A percentile compares a stretch with the other conserved stretches of the same genome.
These are phyloP conservation scores for Alternaria sp. DNA, from an alignment of 2,329 filamentous ascomycete species.

Conservation along the genomic window DNA sequence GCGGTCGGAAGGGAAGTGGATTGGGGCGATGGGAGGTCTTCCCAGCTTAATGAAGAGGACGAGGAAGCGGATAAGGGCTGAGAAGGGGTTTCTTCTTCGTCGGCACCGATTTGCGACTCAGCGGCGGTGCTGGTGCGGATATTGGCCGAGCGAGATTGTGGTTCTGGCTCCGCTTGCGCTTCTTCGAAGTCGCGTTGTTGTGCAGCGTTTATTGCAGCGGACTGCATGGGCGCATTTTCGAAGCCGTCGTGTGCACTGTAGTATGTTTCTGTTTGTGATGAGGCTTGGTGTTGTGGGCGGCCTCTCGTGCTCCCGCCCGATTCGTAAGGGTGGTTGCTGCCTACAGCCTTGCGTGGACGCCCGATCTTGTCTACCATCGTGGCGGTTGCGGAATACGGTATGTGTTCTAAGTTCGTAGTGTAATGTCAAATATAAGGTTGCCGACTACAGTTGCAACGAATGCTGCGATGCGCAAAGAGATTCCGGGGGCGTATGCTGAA, in stretches of 20 bases:
- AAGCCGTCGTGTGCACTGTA: no score
- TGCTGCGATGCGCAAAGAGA: no score
- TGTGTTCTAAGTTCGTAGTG: not conserved
- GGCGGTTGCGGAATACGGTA: not conserved
- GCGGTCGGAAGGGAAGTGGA: not conserved
- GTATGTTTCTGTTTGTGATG: not conserved
- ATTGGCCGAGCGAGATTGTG: not conserved
- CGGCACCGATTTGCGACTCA: not conserved
- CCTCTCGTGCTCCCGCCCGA: not conserved
- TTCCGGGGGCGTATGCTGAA: no score
- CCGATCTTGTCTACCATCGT: not conserved
- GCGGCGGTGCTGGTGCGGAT: not conserved
- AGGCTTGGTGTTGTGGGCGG: not conserved
- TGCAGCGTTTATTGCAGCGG: not conserved
- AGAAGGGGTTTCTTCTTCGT: not conserved
- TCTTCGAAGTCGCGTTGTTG: not conserved
- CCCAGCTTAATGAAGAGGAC: not conserved
- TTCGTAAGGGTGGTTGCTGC: slow-evolving; percentile 5
- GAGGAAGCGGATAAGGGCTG: not conserved
- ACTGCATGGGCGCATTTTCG: not conserved
- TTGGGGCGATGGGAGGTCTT: not conserved
- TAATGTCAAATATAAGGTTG: not conserved
- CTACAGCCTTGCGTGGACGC: slow-evolving; percentile 6
- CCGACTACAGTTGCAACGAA: not conserved
- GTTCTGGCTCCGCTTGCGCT: not conserved